Percentiles rank a stretch among this genome's conserved stretches.
Evolutionary conservation across 768 basidiomycete genomes (phyloP).

Genomic region (Mycena galopus): DNA sequence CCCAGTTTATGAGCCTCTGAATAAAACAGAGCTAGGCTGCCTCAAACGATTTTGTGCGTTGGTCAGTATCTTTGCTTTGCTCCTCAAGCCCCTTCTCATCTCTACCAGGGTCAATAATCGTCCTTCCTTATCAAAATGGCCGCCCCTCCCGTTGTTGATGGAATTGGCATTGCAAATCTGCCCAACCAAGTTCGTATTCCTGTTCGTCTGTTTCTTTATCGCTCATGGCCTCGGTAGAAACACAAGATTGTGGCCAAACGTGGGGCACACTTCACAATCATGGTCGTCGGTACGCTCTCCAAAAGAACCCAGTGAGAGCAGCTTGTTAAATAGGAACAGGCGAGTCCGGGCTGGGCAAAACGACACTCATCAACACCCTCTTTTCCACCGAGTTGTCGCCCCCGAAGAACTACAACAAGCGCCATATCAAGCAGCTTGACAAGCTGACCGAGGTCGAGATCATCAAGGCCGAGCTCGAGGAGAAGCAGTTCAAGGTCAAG

Average conservation of each 20-base stretch:
- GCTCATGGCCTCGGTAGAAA: constrained; percentile 66
- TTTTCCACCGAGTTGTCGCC: constrained; percentile 97
- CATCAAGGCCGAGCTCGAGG: constrained; percentile 99
- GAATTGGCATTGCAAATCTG: constrained; percentile 95
- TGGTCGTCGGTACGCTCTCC: constrained; percentile 90
- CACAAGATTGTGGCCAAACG: constrained; percentile 99
- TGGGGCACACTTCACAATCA: constrained; percentile 98
- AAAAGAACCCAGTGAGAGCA: neutral
- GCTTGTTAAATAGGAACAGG: constrained; percentile 59
- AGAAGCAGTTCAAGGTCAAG: constrained; percentile 99
- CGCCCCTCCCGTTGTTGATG: constrained; percentile 68
- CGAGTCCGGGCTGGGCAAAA: constrained; percentile 98
- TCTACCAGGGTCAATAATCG: neutral
- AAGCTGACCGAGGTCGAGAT: constrained; percentile 99
- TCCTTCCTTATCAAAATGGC: constrained; percentile 54
- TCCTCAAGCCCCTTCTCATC: neutral
- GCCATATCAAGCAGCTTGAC: constrained; percentile 97
- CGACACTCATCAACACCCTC: constrained; percentile 97
- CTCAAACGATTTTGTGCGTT: constrained; percentile 11
- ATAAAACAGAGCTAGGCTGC: constrained; percentile 20
- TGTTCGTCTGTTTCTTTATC: constrained; percentile 6
- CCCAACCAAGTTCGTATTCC: constrained; percentile 88
- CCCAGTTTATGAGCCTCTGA: neutral
- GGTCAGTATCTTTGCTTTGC: constrained; percentile 24
- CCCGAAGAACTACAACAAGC: constrained; percentile 88